Evolutionary conservation across 2,329 filamentous ascomycete species (phyloP).

Genomic region (Polychaeton citri): DNA sequence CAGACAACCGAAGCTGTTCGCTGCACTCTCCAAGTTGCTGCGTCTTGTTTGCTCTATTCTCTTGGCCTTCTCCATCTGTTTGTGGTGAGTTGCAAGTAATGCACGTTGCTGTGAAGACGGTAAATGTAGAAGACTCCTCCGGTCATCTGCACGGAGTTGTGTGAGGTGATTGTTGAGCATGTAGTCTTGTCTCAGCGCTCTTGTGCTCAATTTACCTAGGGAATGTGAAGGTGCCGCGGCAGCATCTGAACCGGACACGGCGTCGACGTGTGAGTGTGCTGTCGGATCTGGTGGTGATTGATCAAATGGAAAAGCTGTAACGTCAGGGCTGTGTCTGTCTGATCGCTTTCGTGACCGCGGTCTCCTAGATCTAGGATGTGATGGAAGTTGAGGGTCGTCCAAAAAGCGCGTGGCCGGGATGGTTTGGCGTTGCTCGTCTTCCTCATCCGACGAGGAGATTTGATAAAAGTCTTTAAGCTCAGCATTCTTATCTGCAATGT

Average conservation of each 20-base stretch:
- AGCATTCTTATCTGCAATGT: conserved; percentile 1
- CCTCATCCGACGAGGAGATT: conserved; percentile 1
- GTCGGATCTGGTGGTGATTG: background rate
- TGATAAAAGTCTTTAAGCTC: conserved; percentile 4
- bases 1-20: conserved; percentile 1
- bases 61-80: conserved; percentile 2
- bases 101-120: conserved; percentile 3
- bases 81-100: conserved; percentile 3
- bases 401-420: background rate
- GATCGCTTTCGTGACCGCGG: background rate
- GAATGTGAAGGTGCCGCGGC: background rate
- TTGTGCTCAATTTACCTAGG: background rate
- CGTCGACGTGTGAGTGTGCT: background rate
- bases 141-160: conserved; percentile 2
- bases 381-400: background rate
- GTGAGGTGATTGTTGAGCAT: conserved; percentile 1
- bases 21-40: conserved; percentile 4
- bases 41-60: conserved; percentile 2
- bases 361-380: background rate
- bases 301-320: background rate
- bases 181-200: conserved; percentile 1
- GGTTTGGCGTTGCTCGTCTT: conserved; percentile 1
- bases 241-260: background rate
- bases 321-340: background rate
- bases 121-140: conserved; percentile 2